These are phyloP conservation scores for Casuarina cunninghamiana DNA, from an alignment of 306 rosid genomes.

Conservation along the genomic window DNA sequence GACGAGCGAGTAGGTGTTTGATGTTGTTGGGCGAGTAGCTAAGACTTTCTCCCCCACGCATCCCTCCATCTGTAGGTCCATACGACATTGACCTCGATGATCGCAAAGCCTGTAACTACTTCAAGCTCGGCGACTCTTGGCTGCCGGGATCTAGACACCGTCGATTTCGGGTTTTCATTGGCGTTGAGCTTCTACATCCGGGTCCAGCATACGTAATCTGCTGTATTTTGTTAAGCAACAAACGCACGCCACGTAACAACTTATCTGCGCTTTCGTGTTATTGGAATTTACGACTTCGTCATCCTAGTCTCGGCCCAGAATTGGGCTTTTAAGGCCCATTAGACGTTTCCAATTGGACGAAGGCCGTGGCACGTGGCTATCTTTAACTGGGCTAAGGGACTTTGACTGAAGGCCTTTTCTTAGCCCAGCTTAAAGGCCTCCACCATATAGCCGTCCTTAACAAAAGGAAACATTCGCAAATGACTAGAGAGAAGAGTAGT, in stretches of 20 bases:
- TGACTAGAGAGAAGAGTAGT: too few relatives aligned
- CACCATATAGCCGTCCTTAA: too few relatives aligned
- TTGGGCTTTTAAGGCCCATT: too few relatives aligned
- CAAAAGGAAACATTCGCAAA: too few relatives aligned
- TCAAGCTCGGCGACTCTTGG: neutral
- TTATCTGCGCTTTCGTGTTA: neutral
- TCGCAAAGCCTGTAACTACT: neutral
- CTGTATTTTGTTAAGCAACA: neutral
- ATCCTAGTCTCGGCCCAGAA: too few relatives aligned
- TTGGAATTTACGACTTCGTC: neutral
- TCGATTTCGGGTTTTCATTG: neutral
- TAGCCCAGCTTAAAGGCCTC: neutral
- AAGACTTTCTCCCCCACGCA: neutral
- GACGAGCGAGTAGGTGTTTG: too few relatives aligned
- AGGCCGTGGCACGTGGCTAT: neutral
- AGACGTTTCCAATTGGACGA: too few relatives aligned
- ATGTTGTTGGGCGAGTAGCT: too few relatives aligned
- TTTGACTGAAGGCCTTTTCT: neutral
- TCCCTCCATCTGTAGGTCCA: conserved; percentile 2
- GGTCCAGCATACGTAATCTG: neutral
- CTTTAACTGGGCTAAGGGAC: neutral
- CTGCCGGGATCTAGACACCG: neutral
- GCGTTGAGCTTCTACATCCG: neutral
- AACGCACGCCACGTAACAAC: neutral
- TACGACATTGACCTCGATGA: neutral